Conservation (phyloP, 163 green algal species). For the Coccomyxa subellipsoidea region DNA sequence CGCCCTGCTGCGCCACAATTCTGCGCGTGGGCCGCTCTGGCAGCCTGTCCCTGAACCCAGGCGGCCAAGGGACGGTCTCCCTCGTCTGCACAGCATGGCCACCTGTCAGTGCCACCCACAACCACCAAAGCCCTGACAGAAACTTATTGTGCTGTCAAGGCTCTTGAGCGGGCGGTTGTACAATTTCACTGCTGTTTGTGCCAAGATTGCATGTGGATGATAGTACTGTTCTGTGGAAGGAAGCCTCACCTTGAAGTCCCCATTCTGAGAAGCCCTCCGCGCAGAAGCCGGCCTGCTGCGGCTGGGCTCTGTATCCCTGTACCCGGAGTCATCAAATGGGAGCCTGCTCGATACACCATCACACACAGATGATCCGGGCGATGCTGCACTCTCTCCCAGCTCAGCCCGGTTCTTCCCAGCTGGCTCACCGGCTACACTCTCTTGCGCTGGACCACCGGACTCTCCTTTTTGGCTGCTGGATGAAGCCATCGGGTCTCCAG, state of each 20-base stretch:
- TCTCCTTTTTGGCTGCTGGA: too few relatives aligned
- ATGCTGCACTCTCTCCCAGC: too few relatives aligned
- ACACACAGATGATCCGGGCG: too few relatives aligned
- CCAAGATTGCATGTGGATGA: background rate
- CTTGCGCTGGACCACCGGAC: too few relatives aligned
- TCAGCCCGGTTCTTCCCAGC: too few relatives aligned
- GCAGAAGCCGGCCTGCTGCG: background rate
- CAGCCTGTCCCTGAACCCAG: constrained; percentile 29
- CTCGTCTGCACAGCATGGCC: background rate
- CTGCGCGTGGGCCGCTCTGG: background rate
- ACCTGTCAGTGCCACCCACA: too few relatives aligned
- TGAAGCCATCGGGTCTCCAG: too few relatives aligned
- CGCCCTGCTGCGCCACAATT: background rate
- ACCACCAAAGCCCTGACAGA: background rate
- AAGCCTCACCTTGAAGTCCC: background rate
- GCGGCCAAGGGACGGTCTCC: constrained; percentile 13
- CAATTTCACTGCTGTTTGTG: too few relatives aligned
- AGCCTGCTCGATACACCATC: too few relatives aligned
- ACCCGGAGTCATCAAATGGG: background rate
- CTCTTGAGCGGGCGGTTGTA: too few relatives aligned
- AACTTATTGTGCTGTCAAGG: background rate
- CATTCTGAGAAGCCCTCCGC: background rate
- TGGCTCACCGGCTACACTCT: too few relatives aligned
- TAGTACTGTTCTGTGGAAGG: background rate
- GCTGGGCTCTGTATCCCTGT: background rate